Evolutionary conservation across 1,139 yeast species (phyloP), one percentile per base, ranked within the genome.

Genomic region (Candida sojae): DNA sequence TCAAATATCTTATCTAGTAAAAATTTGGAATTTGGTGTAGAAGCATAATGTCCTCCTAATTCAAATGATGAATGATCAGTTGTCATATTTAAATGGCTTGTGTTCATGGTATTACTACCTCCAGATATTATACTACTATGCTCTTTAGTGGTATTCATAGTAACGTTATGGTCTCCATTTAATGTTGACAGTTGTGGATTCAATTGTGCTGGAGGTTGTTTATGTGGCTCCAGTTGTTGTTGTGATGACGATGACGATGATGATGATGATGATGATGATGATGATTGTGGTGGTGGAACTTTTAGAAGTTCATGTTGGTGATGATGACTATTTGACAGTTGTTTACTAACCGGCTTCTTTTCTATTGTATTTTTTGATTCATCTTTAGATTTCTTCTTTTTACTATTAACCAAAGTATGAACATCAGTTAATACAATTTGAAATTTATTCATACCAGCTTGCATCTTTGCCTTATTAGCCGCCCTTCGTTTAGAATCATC

Each of bases 381-480:
- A 42, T 50, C 49, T 44, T 46, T 42, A 28, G 32, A 39, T 51
- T 65, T 63, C 62, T 68, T 64, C 53, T 66, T 61, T 57, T 66
- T 65, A 51, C 65, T 64, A 56, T 71, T 70, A 71, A 71, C 70
- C 50, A 75, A 60, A 2, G 79, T 70, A 53, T 72, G 77, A 39
- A 77, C 77, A 57, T 79, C 83, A 3, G 81, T 71, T 48, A 79
- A 72, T 1, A 79, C 79, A 50, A 79, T 79, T 59, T 79, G 84
- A 57, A 79, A 79, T 60, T 76, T 75, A 56, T 71, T 73, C 73
- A 74, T 72, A 8, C 79, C 79, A 4, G 72, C 72, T 59, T 70
- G 75, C 76, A 71, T 71, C 48, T 68, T 66, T 1, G 71, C 65
- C 53, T 63, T 66, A 39, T 61, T 62, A 26, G 46, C 53, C 10